phyloP scores from a whole-genome alignment of 441 rosid species.

The Corymbia citriodora region DNA sequence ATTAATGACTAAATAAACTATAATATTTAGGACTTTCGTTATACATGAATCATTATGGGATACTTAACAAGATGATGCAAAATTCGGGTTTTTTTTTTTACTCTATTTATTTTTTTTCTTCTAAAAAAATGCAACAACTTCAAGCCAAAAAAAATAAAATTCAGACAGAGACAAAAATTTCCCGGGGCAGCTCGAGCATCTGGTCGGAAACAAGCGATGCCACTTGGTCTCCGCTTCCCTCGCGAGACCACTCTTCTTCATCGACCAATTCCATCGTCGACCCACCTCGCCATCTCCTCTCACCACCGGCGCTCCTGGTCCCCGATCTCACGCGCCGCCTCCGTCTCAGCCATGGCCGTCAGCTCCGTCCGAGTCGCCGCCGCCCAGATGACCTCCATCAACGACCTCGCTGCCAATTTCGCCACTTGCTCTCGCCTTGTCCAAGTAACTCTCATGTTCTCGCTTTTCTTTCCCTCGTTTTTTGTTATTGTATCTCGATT shows the following conservation, averaged over 20 bases:
- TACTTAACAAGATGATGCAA: neutral
- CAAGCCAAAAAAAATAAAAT: neutral
- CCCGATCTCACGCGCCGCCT: constrained; percentile 13
- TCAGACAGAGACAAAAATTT: neutral
- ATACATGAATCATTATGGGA: neutral
- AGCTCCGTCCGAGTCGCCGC: constrained; percentile 79
- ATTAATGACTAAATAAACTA: neutral
- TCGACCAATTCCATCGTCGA: neutral
- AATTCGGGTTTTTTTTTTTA: neutral
- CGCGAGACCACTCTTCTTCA: neutral
- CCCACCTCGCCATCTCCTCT: neutral
- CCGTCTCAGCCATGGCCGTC: constrained; percentile 37
- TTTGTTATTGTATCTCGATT: neutral
- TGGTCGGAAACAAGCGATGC: neutral
- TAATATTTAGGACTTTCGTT: neutral
- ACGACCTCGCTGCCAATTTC: constrained; percentile 75
- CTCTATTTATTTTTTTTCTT: neutral
- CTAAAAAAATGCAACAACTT: neutral
- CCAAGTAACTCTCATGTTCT: constrained; percentile 29
- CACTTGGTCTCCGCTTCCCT: neutral
- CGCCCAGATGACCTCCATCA: constrained; percentile 91
- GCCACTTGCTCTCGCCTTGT: constrained; percentile 87
- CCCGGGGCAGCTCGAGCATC: neutral
- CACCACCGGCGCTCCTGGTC: neutral
- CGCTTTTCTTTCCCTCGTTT: neutral